Evolutionary conservation across 257 asterid species (phyloP), one percentile per base, ranked within the genome.

Genomic region (Paraleonurus japonicus): DNA sequence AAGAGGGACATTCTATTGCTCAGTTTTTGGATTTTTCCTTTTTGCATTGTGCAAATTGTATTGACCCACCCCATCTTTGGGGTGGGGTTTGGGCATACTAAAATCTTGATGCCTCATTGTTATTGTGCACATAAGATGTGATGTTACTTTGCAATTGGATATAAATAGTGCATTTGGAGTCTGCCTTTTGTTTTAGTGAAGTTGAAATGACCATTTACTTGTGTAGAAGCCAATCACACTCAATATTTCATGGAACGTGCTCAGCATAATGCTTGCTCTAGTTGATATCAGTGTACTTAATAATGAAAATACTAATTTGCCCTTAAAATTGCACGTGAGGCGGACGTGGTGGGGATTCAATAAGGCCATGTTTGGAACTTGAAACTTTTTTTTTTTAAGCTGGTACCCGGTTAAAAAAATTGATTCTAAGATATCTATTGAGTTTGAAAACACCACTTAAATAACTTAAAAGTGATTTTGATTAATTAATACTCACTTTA

Each of bases 41-140:
- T 15, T 43, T 43, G 51, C 51, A 43, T 43, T 43, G 7, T 43
- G 19, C 50, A 3, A 13, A 43, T 43, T 43, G 17, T 13, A 43
- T 43, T 33, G 41, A 13, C 45, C 19, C 51, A 43, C 17, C 51
- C 17, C 51, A 43, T 43, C 17, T 15, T 3, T 13, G 17, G 17
- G 4, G 51, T 43, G 15, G 51, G 51, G 51, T 13, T 13, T 43
- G 19, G 17, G 51, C 51, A 15, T 43, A 13, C 51, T 43, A 13
- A 13, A 43, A 43, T 43, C 7, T 15, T 43, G 17, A 43, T 43
- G 19, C 19, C 19, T 43, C 51, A 72, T 79, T 71, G 70, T 72
- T 80, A 39, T 60, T 16, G 51, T 67, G 78, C 76, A 71, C 51
- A 71, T 54, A 27, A 69, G 67, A 45, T 73, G 71, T 75, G 43